phyloP scores from a whole-genome alignment of 2,329 filamentous ascomycete genomes.

The Mollisiaceae sp. region DNA sequence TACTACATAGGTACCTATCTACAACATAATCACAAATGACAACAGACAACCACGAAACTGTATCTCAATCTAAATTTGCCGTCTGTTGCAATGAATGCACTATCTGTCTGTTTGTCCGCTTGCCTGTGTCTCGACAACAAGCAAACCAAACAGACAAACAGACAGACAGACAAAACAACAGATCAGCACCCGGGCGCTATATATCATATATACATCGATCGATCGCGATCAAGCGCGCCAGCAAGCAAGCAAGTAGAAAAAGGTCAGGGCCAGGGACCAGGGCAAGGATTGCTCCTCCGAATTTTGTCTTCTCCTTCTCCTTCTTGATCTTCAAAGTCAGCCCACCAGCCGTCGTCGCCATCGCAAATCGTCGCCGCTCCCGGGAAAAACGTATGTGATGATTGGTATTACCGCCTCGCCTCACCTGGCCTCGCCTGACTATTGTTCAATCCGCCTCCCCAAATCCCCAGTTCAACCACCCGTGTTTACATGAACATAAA shows the following conservation, averaged over 20 bases:
- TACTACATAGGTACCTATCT: too few species aligned
- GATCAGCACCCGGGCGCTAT: too few species aligned
- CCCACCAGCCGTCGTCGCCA: not conserved
- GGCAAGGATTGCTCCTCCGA: slow-evolving; percentile 7
- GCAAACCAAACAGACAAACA: not conserved
- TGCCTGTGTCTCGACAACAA: not conserved
- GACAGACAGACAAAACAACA: not conserved
- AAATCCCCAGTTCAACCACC: too few species aligned
- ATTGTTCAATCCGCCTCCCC: not conserved
- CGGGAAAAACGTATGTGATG: slow-evolving; percentile 7
- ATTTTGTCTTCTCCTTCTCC: too few species aligned
- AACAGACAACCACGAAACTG: not conserved
- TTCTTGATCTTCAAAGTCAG: not conserved
- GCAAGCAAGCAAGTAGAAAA: not conserved
- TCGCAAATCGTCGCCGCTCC: too few species aligned
- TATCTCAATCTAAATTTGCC: not conserved
- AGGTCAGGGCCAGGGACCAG: too few species aligned
- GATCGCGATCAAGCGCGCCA: too few species aligned
- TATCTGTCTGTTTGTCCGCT: not conserved
- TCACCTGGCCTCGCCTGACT: too few species aligned
- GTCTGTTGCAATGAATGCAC: too few species aligned
- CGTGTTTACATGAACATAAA: too few species aligned
- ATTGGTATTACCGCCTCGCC: slow-evolving; percentile 7
- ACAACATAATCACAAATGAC: not conserved
- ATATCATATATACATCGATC: not conserved